Base-by-base conservation (phyloP, 805 yeast genomes). In the Blastobotrys parvus region DNA sequence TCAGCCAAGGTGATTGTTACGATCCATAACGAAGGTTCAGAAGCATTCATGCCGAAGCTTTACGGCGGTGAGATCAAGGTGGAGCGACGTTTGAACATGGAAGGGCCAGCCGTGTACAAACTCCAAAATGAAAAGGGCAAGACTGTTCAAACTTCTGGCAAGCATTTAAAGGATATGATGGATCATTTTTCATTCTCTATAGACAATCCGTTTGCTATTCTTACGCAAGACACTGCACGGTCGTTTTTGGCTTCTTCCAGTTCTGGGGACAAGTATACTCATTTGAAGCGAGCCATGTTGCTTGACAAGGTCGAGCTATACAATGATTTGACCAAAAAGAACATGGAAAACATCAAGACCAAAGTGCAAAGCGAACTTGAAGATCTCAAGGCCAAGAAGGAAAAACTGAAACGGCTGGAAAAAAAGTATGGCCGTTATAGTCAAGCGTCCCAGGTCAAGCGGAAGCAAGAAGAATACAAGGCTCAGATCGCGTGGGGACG, bases 181-280 rank as follows among this genome's bases (percentile, higher is more conserved):
- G 78, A 75, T 50, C 74, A 72, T 49, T 87, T 81, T 57, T 78
- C 82, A 36, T 80, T 90, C 35, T 80, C 85, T 4, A 81, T 92
- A 20, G 89, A 80, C 53, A 92, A 92, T 53, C 96, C 97, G 4
- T 77, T 92, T 75, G 84, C 95, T 1, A 84, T 92, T 55, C 68
- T 92, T 39, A 86, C 95, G 1, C 99, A 92, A 60, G 97, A 92
- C 53, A 84, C 81, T 47, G 97, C 99, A 1, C 76, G 95, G 51
- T 82, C 89, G 13, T 92, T 92, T 57, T 65, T 92, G 48, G 82
- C 94, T 0, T 76, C 80, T 25, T 77, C 92, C 3, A 72, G 85
- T 3, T 82, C 85, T 46, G 70, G 69, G 29, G 80, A 75, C 38
- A 85, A 88, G 61, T 92, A 79, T 60, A 70, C 71, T 13, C 80